Base-by-base conservation (phyloP, 805 yeast species). In the Myxozyma mucilagina region DNA sequence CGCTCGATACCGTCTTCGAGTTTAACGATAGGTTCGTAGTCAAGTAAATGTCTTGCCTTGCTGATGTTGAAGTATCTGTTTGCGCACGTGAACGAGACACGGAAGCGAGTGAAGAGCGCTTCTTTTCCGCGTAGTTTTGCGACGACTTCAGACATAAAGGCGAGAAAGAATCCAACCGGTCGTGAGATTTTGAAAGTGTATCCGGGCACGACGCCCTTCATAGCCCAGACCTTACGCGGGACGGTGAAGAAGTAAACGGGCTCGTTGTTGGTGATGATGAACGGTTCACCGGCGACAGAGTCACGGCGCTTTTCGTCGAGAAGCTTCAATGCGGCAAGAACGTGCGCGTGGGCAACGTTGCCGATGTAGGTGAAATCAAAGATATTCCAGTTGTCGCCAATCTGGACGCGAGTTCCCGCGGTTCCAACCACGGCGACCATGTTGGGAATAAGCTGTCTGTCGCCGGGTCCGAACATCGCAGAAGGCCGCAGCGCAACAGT, bases 311-410 rank as follows among this genome's bases (percentile, higher is more conserved):
- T 76, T 14, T 57, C 67, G 6, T 67, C 67, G 18, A 90, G 74
- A 18, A 92, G 73, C 73, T 86, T 86, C 70, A 87, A 78, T 5
- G 97, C 96, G 1, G 98, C 99, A 53, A 94, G 78, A 9, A 93
- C 93, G 73, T 94, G 99, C 9, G 97, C 87, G 74, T 91, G 96
- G 0, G 99, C 98, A 43, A 96, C 98, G 75, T 94, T 94, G 11
- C 97, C 98, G n/a, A 87, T 98, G 71, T 91, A 94, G 0, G 98
- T 90, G 89, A 97, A 92, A 73, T 94, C 99, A 70, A 93, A 94
- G 58, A 94, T 76, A 72, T 94, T 94, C 73, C 89, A 85, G 76
- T 94, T 94, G 73, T 90, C 96, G 67, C 99, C 99, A 52, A 94
- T 80, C 76, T 94, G 99, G 74, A 90, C 90, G 74, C 88, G 88